A percentile compares a stretch with the other conserved stretches of the same genome.
phyloP scores from a whole-genome alignment of 768 basidiomycete species.

The Lactarius sanguifluus region DNA sequence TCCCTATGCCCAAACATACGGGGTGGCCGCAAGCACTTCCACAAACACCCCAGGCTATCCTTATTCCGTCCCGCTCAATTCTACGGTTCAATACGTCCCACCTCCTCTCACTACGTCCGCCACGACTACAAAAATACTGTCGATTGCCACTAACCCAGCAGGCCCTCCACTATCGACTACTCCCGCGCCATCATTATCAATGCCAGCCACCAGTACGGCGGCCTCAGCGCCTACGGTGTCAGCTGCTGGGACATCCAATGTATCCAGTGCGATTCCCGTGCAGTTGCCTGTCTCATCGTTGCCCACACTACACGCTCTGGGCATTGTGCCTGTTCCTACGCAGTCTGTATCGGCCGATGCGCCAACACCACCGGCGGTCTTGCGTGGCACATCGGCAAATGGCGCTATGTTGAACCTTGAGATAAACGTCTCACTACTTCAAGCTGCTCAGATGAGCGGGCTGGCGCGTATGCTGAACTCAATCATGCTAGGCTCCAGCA shows the following conservation, averaged over 20 bases:
- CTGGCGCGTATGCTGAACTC: conserved; percentile 70
- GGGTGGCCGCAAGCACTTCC: conserved; percentile 11
- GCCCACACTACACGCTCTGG: conserved; percentile 62
- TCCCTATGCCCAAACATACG: conserved; percentile 61
- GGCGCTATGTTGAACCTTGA: conserved; percentile 74
- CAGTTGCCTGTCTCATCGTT: conserved; percentile 64
- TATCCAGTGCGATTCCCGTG: conserved; percentile 50
- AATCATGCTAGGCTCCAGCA: conserved; percentile 48
- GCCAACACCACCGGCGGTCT: conserved; percentile 71
- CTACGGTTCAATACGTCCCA: conserved; percentile 38
- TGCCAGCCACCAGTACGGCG: conserved; percentile 39
- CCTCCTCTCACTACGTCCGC: conserved; percentile 33
- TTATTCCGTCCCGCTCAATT: conserved; percentile 26
- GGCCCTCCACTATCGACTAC: background rate
- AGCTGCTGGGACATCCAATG: conserved; percentile 2
- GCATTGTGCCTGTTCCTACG: conserved; percentile 69
- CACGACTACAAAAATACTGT: conserved; percentile 28
- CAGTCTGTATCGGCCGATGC: conserved; percentile 47
- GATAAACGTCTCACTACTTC: conserved; percentile 72
- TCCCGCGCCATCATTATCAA: conserved; percentile 32
- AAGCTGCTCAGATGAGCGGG: conserved; percentile 75
- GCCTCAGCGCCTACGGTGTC: conserved; percentile 19
- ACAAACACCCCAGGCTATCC: conserved; percentile 23
- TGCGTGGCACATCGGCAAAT: conserved; percentile 68
- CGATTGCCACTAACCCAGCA: conserved; percentile 26